Evolutionary conservation across 371 early-diverging fungal genomes (phyloP), one percentile per base, ranked within the genome.

Genomic region (Lichtheimia corymbifera): DNA sequence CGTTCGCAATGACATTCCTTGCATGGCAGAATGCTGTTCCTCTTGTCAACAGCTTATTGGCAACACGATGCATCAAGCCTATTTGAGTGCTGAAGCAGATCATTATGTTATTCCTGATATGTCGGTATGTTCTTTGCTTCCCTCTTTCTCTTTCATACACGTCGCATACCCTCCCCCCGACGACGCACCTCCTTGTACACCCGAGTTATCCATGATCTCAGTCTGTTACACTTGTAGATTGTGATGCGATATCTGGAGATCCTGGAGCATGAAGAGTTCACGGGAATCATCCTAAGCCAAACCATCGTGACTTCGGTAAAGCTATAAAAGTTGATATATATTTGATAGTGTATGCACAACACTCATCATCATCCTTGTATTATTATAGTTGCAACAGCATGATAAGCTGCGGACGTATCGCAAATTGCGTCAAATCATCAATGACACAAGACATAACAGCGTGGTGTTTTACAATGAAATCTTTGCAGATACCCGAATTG

Each of bases 391-490:
- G n/a, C 85, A 88, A 61, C 83, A 79, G 24, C 79, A 84, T 20
- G 86, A 87, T 56, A 84, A 85, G 60, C 64, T 77, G 5, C 77
- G 83, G 43, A 87, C 84, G 2, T 84, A 84, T 64, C 84, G 84
- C 52, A 83, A 83, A 54, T 58, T 90, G 13, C 82, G 88, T 22
- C 81, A 82, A 30, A 80, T 88, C 27, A 71, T 79, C 20, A 75
- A 76, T 27, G 87, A 88, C 61, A 71, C 84, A 6, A 62, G 86
- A 44, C 72, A 85, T 15, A 64, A 76, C 15, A 82, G 84, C 6
- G 70, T 86, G 4, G 76, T 90, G 22, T 90, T 89, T 65, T 83
- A 88, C 59, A 89, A 89, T 28, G 88, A 88, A 58, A 71, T 86
- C 5, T 89, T 83, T 56, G 67, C 72, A 9, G 74, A 67, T 0